Conservation (phyloP, 192 early-diverging fungal species). For the Coemansia furcata region DNA sequence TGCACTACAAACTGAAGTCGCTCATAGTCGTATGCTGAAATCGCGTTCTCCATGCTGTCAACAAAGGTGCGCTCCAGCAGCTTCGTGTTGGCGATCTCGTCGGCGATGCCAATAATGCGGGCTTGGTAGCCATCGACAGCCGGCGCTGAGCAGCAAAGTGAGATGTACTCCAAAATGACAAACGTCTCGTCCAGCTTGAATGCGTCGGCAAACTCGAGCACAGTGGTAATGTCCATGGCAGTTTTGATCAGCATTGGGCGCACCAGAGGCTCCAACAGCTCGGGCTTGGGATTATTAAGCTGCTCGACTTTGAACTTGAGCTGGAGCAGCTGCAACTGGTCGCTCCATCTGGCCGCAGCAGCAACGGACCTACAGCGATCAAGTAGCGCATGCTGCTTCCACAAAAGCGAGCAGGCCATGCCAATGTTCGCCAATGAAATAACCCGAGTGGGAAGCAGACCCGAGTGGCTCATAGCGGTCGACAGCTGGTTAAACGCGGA, state of each 20-base stretch:
- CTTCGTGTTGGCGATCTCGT: conserved; percentile 59
- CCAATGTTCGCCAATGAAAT: conserved; percentile 58
- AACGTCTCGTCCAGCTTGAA: conserved; percentile 54
- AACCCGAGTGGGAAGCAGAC: conserved; percentile 36
- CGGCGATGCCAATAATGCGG: conserved; percentile 48
- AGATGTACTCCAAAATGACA: conserved; percentile 48
- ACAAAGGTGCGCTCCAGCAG: conserved; percentile 50
- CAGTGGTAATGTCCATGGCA: conserved; percentile 57
- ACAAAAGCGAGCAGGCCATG: conserved; percentile 55
- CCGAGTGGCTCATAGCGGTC: conserved; percentile 39
- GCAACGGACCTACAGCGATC: conserved; percentile 59
- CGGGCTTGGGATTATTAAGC: conserved; percentile 50
- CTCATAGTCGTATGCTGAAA: conserved; percentile 69
- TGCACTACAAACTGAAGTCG: conserved; percentile 59
- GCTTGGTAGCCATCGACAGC: conserved; percentile 49
- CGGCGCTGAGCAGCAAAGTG: conserved; percentile 34
- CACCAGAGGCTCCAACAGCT: conserved; percentile 57
- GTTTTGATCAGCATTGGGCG: conserved; percentile 61
- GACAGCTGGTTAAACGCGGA: conserved; percentile 42
- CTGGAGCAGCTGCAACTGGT: conserved; percentile 60
- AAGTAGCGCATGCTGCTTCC: conserved; percentile 65
- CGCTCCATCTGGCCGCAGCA: conserved; percentile 64
- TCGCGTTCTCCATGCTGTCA: conserved; percentile 43
- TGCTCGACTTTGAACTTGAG: conserved; percentile 60
- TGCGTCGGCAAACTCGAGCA: conserved; percentile 63